A percentile compares a stretch with the other conserved stretches of the same genome.
Conservation (phyloP, 345 rosid genomes). For the Mercurialis annua region DNA sequence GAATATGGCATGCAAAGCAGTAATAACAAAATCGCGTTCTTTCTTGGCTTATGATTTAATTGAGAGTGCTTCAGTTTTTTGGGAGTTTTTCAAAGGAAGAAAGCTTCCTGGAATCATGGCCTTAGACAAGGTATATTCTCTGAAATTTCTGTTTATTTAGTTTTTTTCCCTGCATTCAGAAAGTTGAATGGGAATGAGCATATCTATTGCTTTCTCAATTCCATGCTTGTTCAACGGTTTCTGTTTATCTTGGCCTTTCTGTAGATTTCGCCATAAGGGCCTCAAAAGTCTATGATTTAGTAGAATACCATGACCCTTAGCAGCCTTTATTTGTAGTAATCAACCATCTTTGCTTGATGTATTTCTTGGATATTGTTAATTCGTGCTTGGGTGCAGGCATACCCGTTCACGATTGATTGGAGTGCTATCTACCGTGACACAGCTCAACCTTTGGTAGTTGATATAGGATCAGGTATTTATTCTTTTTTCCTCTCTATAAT, state of each 20-base stretch:
- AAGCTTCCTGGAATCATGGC: slow-evolving; percentile 58
- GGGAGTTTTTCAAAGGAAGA: slow-evolving; percentile 65
- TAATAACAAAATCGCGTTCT: slow-evolving; percentile 31
- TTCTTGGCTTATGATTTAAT: slow-evolving; percentile 26
- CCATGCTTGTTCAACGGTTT: neutral
- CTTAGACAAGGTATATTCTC: slow-evolving; percentile 53
- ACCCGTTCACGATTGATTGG: slow-evolving; percentile 57
- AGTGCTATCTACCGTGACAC: slow-evolving; percentile 35
- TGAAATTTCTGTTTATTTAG: slow-evolving; percentile 11
- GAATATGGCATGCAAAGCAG: slow-evolving; percentile 36
- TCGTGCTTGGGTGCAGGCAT: slow-evolving; percentile 52
- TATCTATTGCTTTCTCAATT: neutral
- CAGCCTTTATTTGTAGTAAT: neutral
- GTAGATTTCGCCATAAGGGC: neutral
- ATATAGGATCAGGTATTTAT: slow-evolving; percentile 64
- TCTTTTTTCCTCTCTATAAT: slow-evolving; percentile 9
- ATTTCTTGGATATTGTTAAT: slow-evolving; percentile 14
- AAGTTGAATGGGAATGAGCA: neutral
- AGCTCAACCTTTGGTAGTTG: slow-evolving; percentile 55
- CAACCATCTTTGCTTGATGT: slow-evolving; percentile 5
- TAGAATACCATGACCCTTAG: neutral
- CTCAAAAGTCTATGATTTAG: neutral
- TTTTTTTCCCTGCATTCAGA: slow-evolving; percentile 1
- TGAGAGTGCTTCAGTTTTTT: slow-evolving; percentile 48
- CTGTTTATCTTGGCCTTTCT: neutral